Evolutionary conservation across 2,329 filamentous ascomycete genomes (phyloP).

Genomic region (Helotiales sp.): DNA sequence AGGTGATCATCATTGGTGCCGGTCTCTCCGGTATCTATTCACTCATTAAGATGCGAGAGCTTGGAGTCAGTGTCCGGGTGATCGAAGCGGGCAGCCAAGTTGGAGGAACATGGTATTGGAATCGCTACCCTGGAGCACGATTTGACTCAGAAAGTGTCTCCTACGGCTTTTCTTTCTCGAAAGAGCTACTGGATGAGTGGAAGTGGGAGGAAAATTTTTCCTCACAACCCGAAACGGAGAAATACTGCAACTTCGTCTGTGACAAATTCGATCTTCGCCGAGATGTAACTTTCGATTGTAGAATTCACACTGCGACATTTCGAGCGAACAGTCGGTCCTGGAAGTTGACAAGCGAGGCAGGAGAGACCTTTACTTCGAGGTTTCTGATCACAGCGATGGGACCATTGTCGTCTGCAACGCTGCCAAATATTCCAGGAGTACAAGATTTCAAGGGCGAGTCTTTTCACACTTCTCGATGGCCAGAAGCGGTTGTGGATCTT

Average conservation of each 20-base stretch:
- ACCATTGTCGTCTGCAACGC: conserved; percentile 64
- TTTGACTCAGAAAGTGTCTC: conserved; percentile 31
- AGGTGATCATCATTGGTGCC: conserved; percentile 40
- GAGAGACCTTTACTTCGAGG: conserved; percentile 20
- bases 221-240: conserved; percentile 58
- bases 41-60: conserved; percentile 51
- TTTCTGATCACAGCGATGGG: conserved; percentile 33
- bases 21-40: conserved; percentile 46
- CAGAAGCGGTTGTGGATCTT: conserved; percentile 49
- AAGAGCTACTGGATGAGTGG: conserved; percentile 59
- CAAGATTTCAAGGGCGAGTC: conserved; percentile 35
- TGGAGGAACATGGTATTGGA: conserved; percentile 57
- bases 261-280: conserved; percentile 59
- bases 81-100: conserved; percentile 58
- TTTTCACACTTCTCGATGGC: conserved; percentile 33
- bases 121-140: conserved; percentile 45
- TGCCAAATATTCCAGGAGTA: conserved; percentile 33
- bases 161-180: conserved; percentile 51
- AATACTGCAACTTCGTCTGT: conserved; percentile 65
- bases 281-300: conserved; percentile 43
- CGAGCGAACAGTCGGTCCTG: conserved; percentile 48
- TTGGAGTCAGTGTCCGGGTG: conserved; percentile 53
- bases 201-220: conserved; percentile 49
- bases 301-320: conserved; percentile 48
- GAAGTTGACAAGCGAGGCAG: conserved; percentile 29